Base-by-base conservation (phyloP, 2,329 filamentous ascomycete species). In the Xylariales sp. region DNA sequence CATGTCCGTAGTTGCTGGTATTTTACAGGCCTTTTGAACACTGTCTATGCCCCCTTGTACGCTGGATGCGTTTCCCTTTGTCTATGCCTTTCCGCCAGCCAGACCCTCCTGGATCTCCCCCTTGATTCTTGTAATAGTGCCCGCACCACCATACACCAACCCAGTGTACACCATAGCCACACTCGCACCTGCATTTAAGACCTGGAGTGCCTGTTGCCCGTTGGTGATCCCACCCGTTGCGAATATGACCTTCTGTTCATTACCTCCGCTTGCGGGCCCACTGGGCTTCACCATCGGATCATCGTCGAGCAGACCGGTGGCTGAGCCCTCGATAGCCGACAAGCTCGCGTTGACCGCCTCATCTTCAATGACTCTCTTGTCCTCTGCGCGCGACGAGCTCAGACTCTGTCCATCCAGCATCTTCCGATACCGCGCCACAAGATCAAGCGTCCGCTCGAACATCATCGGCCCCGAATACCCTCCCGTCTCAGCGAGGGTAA, bases 201-300 rank as follows among this genome's bases (percentile, higher is more conserved):
- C 79, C 64, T 86, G 74, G 11, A 87, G 68, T 7, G 88, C 94
- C 65, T 97, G 84, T 48, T 84, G 75, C 4, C 93, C 93, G 50
- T 84, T 91, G 1, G 86, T 93, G 57, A 98, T 91, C 14, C 93
- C 93, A 1, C 93, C 93, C 0, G 88, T 93, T 1, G 91, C 91
- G 59, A 97, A 97, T 46, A 98, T 85, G 39, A 89, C 82, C 66
- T 95, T 95, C 35, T 74, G 74, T 45, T 69, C 48, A 29, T 32
- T 19, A 42, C 88, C 88, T 2, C 89, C 90, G 1, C 86, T 90
- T 1, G 89, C 89, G 58, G 95, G 95, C 44, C 96, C 82, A 36
- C 88, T 81, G 15, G 31, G 19, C 40, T 63, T 47, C 4, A 45
- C 21, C 38, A 53, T 51, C 19, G 43, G 51, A 14, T 46, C 48